A percentile compares a stretch with the other conserved stretches of the same genome.
These are phyloP conservation scores for Dothistroma pini DNA, from an alignment of 2,329 filamentous ascomycete genomes.

Conservation along the genomic window DNA sequence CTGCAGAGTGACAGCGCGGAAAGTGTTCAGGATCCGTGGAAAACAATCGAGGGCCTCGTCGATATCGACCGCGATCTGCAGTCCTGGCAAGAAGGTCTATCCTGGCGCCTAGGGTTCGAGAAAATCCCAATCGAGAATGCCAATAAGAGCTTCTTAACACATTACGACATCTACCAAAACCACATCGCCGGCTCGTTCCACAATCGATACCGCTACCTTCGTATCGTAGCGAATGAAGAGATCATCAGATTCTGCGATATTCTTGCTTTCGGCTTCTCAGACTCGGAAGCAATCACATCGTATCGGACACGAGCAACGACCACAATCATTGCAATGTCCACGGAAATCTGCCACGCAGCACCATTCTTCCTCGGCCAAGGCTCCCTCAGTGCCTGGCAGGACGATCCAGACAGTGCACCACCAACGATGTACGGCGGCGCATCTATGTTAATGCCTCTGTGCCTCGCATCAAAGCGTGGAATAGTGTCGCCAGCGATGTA, in stretches of 20 bases:
- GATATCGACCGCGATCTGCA: neutral
- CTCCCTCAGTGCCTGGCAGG: neutral
- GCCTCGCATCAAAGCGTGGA: slow-evolving; percentile 8
- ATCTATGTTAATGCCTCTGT: slow-evolving; percentile 11
- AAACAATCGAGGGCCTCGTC: no score
- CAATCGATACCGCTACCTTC: slow-evolving; percentile 10
- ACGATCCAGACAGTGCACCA: neutral
- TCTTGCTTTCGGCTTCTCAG: neutral
- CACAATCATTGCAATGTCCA: slow-evolving; percentile 2
- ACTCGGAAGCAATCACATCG: no score
- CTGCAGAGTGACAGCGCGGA: no score
- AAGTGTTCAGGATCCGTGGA: no score
- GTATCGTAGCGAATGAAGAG: slow-evolving; percentile 12
- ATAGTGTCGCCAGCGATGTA: slow-evolving; percentile 6
- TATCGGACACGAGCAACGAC: neutral
- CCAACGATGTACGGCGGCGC: slow-evolving; percentile 9
- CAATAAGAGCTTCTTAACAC: slow-evolving; percentile 1
- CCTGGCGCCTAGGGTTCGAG: neutral
- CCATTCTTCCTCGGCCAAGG: slow-evolving; percentile 13
- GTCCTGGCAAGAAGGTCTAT: neutral
- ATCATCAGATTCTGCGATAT: slow-evolving; percentile 8
- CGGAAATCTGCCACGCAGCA: slow-evolving; percentile 11
- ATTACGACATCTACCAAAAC: slow-evolving; percentile 11
- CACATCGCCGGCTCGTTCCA: slow-evolving; percentile 10
- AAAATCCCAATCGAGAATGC: slow-evolving; percentile 1